Percentiles rank a stretch among this genome's conserved stretches.
phyloP scores from a whole-genome alignment of 2,329 filamentous ascomycete species.

The Bipolaris bicolor region DNA sequence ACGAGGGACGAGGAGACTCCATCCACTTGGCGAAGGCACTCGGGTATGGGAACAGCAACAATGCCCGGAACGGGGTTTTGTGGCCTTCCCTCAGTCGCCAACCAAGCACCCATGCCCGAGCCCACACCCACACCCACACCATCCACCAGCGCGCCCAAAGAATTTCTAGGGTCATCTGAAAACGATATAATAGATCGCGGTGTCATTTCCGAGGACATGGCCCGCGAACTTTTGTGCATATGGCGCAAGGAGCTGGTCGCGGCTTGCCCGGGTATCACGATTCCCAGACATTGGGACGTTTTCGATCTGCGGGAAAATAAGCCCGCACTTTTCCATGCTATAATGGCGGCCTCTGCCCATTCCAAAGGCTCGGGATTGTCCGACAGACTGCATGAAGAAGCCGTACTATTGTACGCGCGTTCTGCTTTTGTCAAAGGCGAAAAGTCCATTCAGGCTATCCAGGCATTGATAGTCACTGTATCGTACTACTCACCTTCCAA shows the following conservation, averaged over 20 bases:
- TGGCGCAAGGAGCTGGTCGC: conserved; percentile 40
- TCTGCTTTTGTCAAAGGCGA: conserved; percentile 46
- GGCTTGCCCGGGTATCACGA: conserved; percentile 40
- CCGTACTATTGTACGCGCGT: conserved; percentile 42
- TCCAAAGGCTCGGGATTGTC: conserved; percentile 40
- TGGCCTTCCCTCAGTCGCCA: conserved; percentile 9
- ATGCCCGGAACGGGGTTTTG: conserved; percentile 11
- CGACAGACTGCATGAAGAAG: conserved; percentile 42
- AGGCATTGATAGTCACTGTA: conserved; percentile 45
- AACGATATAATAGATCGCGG: conserved; percentile 45
- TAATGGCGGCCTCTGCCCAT: conserved; percentile 47
- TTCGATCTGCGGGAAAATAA: conserved; percentile 38
- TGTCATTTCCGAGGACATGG: conserved; percentile 37
- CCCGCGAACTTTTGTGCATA: conserved; percentile 37
- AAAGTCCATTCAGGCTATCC: conserved; percentile 45
- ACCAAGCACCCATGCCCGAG: conserved; percentile 11
- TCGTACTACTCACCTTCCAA: conserved; percentile 45
- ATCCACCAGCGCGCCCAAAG: conserved; percentile 20
- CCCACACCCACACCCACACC: neutral
- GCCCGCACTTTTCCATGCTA: conserved; percentile 44
- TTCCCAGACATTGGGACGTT: conserved; percentile 41
- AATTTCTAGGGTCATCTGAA: conserved; percentile 34
- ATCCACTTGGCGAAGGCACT: conserved; percentile 20
- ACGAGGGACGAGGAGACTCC: conserved; percentile 24
- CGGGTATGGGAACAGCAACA: conserved; percentile 17